These are phyloP conservation scores for Microstegium vimineum DNA, from an alignment of 176 grass and related monocot species.

Conservation along the genomic window DNA sequence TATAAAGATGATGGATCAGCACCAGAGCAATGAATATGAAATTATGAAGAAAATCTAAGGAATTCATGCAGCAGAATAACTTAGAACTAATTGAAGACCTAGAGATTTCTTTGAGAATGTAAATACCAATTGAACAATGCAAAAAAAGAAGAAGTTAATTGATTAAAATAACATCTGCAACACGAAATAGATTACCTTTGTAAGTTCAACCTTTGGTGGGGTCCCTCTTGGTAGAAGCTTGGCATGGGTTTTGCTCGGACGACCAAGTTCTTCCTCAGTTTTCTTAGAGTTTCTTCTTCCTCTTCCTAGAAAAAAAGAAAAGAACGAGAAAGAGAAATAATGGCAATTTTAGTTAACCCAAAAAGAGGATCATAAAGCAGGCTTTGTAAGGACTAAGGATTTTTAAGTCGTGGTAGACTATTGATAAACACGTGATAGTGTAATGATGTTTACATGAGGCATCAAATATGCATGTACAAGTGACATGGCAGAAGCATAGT, in stretches of 20 bases:
- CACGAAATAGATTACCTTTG: slow-evolving; percentile 51
- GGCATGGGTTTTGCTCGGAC: slow-evolving; percentile 90
- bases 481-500: neutral
- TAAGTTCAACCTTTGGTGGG: slow-evolving; percentile 84
- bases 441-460: neutral
- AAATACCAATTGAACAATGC: neutral
- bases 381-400: neutral
- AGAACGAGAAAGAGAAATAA: too few species aligned
- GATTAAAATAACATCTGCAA: neutral
- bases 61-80: neutral
- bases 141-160: neutral
- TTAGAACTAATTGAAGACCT: neutral
- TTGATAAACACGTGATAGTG: neutral
- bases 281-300: slow-evolving; percentile 78
- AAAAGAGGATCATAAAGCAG: neutral
- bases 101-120: neutral
- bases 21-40: neutral
- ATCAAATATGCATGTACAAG: neutral
- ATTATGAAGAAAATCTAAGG: neutral
- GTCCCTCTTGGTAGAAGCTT: slow-evolving; percentile 87
- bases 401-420: neutral
- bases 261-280: slow-evolving; percentile 86
- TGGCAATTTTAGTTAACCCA: neutral
- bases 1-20: neutral
- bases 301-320: slow-evolving; percentile 65